Evolutionary conservation across 139 green algal genomes (phyloP).

Genomic region (Closterium sp.): DNA sequence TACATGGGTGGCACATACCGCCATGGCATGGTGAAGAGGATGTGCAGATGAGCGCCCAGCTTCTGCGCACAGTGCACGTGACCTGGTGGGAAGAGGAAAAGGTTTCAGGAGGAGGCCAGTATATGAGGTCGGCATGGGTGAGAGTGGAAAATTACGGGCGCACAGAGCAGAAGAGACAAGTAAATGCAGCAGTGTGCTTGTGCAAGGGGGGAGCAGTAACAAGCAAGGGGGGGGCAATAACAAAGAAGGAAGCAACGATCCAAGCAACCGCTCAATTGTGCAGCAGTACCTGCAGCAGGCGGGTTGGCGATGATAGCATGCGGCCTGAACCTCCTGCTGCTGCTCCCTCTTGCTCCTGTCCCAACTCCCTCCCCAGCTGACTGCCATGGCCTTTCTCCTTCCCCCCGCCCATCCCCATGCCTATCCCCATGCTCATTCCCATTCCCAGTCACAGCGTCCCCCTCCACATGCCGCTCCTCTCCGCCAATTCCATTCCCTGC

Average conservation of each 20-base stretch:
- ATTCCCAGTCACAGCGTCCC: not conserved
- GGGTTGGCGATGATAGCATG: conserved; percentile 72
- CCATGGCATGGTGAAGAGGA: conserved; percentile 74
- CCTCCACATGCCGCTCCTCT: not conserved
- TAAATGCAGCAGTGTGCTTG: no score
- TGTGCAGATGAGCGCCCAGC: conserved; percentile 64
- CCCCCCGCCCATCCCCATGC: not conserved
- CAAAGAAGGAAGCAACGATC: no score
- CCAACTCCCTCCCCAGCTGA: not conserved
- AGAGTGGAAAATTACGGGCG: no score
- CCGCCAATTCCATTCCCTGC: no score
- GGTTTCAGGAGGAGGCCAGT: no score
- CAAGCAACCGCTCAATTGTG: not conserved
- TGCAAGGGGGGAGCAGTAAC: no score
- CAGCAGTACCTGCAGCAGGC: conserved; percentile 51
- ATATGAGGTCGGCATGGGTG: no score
- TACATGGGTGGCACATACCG: not conserved
- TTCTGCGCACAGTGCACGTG: conserved; percentile 68
- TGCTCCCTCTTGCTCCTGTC: not conserved
- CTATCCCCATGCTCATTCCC: not conserved
- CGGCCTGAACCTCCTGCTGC: conserved; percentile 30
- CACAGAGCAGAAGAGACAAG: no score
- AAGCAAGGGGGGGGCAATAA: no score
- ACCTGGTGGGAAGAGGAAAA: not conserved
- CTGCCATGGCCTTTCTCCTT: not conserved